A percentile compares a stretch with the other conserved stretches of the same genome.
Conservation (phyloP, 139 green algal species). For the Choricystis sp. region DNA sequence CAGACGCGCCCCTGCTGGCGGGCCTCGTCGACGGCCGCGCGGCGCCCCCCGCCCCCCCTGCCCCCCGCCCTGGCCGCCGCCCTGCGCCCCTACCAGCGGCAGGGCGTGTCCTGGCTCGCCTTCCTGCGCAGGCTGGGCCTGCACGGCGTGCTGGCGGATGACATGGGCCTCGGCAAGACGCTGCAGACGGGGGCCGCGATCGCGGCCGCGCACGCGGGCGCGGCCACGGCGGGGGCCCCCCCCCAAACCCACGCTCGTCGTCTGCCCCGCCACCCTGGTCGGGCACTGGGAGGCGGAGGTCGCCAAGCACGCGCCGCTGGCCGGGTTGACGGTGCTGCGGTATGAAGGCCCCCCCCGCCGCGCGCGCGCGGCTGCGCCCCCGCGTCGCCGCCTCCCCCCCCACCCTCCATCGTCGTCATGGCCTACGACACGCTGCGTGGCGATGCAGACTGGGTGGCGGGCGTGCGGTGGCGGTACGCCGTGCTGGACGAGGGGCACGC, state of each 20-base stretch:
- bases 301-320: conserved; percentile 35
- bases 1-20: conserved; percentile 63
- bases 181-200: conserved; percentile 66
- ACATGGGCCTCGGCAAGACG: conserved; percentile 84
- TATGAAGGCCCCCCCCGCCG: conserved; percentile 35
- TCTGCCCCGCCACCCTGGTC: conserved; percentile 88
- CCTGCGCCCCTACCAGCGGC: conserved; percentile 80
- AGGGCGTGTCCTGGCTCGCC: conserved; percentile 93
- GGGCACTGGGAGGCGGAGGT: conserved; percentile 86
- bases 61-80: conserved; percentile 33
- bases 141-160: conserved; percentile 88
- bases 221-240: neutral
- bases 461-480: conserved; percentile 62
- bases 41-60: conserved; percentile 47
- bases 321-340: conserved; percentile 14
- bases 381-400: too few species aligned
- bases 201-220: conserved; percentile 15
- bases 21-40: conserved; percentile 77
- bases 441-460: conserved; percentile 57
- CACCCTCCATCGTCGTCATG: conserved; percentile 59
- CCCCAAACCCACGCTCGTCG: conserved; percentile 50
- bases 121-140: conserved; percentile 88
- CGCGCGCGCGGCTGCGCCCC: too few species aligned
- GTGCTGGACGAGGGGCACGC: conserved; percentile 94
- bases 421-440: conserved; percentile 73